Evolutionary conservation across 257 asterid genomes (phyloP), one percentile per base, ranked within the genome.

Genomic region (Nicotiana tabacum): DNA sequence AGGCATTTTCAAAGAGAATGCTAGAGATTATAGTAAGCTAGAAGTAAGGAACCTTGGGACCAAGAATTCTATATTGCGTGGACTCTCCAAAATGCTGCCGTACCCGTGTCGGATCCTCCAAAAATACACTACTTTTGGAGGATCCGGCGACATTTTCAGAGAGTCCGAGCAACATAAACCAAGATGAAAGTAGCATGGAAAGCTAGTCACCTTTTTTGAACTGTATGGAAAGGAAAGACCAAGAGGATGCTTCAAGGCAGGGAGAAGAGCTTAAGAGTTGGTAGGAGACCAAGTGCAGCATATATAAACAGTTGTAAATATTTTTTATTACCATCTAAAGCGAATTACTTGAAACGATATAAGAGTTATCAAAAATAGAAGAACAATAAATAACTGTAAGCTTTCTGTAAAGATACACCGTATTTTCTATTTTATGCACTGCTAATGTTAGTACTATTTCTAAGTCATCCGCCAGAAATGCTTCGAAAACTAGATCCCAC

Each of bases 341-440:
- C 58, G 53, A 74, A 74, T 74, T 72, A 51, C 80, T 48, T 27
- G 24, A 66, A 72, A 74, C 27, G 62, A 74, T 74, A 74, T 74
- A 48, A 27, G 43, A 74, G 80, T 74, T 51, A 74, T 7, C 80
- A 74, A 74, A 74, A 74, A 9, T 48, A 74, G 64, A 74, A 58
- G 11, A 18, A 48, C 24, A 74, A 24, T 24, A 74, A 51, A 74
- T 74, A 72, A 48, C 61, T 43, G 61, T 72, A 24, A 27, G 15
- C 61, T 24, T 48, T 72, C 35, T 46, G 79, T 46, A 70, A 43
- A 70, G 57, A 70, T 24, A 11, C 30, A 70, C 58, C 12, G 29
- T 24, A 6, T 5, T 72, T 46, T 72, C 51, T 51, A 13, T 24
- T 66, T 74, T 27, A 27, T 29, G n/a, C 62, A 51, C 16, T 7